phyloP scores from a whole-genome alignment of 208 protist genomes.

The Phytomonas francai region DNA sequence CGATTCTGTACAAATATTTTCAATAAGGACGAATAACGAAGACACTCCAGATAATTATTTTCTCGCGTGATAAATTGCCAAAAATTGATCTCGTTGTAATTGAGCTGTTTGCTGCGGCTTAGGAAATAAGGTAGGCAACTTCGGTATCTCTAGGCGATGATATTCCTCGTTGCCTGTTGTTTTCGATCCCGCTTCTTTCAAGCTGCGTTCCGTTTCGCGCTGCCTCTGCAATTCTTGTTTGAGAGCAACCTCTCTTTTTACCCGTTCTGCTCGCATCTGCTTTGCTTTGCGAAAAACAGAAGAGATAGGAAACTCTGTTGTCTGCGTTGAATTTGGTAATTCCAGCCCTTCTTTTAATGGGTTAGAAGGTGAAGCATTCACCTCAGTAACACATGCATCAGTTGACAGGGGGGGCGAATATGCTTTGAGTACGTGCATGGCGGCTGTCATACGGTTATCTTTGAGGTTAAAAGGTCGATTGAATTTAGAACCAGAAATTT shows the following conservation, averaged over 20 bases:
- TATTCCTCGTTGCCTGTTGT: neutral
- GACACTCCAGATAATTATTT: neutral
- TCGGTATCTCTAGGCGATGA: neutral
- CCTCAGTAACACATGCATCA: neutral
- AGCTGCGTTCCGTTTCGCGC: neutral
- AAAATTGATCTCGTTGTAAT: neutral
- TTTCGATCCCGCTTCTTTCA: neutral
- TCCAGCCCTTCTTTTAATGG: neutral
- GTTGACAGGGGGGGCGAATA: neutral
- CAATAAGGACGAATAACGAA: neutral
- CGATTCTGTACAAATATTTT: neutral
- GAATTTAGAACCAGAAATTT: neutral
- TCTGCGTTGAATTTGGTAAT: neutral
- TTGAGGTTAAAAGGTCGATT: neutral
- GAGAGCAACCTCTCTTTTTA: neutral
- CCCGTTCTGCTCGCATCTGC: neutral
- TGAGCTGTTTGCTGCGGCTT: neutral
- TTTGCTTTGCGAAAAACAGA: neutral
- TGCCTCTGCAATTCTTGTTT: neutral
- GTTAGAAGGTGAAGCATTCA: neutral
- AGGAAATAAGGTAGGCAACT: neutral
- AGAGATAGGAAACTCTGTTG: neutral
- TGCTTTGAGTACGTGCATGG: neutral
- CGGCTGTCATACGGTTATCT: neutral
- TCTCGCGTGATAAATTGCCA: neutral